Conservation (phyloP, 2,329 filamentous ascomycete species). For the Laburnicola sp. region DNA sequence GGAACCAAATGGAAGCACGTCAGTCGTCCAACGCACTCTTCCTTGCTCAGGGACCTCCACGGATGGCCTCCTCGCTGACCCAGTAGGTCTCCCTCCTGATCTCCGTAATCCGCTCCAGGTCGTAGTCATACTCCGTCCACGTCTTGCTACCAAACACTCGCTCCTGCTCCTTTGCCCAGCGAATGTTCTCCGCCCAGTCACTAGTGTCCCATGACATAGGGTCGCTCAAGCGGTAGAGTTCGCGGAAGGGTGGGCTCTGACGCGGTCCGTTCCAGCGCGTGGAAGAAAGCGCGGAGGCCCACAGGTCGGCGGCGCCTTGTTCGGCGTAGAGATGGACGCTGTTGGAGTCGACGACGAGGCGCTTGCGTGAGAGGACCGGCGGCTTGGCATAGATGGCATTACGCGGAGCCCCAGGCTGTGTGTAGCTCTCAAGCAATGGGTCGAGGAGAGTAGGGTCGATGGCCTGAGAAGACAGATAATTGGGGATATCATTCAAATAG, state of each 20-base stretch:
- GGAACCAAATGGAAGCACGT: no score
- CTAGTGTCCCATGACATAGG: slow-evolving; percentile 13
- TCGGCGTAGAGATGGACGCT: slow-evolving; percentile 24
- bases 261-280: slow-evolving; percentile 27
- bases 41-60: no score
- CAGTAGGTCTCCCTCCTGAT: slow-evolving; percentile 23
- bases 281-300: slow-evolving; percentile 18
- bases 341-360: slow-evolving; percentile 21
- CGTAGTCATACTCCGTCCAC: slow-evolving; percentile 35
- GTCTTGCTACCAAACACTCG: slow-evolving; percentile 20
- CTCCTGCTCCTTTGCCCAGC: slow-evolving; percentile 39
- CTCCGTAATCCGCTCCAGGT: slow-evolving; percentile 27
- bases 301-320: slow-evolving; percentile 13
- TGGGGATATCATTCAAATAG: no score
- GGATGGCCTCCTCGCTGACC: slow-evolving; percentile 27
- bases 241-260: slow-evolving; percentile 24
- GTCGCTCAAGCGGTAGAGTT: slow-evolving; percentile 28
- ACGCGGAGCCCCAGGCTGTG: slow-evolving; percentile 9
- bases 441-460: slow-evolving; percentile 15
- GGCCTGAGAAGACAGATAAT: no score
- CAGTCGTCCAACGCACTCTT: no score
- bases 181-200: slow-evolving; percentile 41
- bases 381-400: slow-evolving; percentile 15
- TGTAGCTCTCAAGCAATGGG: slow-evolving; percentile 3
- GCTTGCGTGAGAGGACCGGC: slow-evolving; percentile 22